Percentiles rank a stretch among this genome's conserved stretches.
phyloP scores from a whole-genome alignment of 306 rosid species.

The Crataegus laevigata region DNA sequence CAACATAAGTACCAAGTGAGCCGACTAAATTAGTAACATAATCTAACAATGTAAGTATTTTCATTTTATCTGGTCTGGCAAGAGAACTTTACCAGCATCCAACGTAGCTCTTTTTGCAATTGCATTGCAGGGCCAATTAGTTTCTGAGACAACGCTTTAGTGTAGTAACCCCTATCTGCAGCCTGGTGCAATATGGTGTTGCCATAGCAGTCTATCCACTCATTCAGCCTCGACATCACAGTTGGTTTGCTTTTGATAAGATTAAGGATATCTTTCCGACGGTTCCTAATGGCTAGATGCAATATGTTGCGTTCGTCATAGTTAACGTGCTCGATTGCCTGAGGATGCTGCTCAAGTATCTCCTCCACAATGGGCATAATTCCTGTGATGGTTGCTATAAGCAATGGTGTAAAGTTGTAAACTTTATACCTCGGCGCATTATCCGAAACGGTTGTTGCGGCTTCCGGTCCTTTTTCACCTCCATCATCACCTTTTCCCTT shows the following conservation, averaged over 20 bases:
- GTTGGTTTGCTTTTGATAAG: not conserved
- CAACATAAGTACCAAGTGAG: not conserved
- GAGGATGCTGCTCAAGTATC: conserved; percentile 5
- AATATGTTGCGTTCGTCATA: conserved; percentile 3
- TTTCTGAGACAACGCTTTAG: not conserved
- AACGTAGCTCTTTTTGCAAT: not conserved
- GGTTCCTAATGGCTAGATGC: conserved; percentile 10
- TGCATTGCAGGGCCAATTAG: not conserved
- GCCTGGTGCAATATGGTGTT: not conserved
- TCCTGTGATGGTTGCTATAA: conserved; percentile 3
- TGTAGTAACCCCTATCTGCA: not conserved
- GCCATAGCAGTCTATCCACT: not conserved
- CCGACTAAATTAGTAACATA: too few species aligned
- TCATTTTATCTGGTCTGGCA: not conserved
- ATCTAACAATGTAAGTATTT: not conserved
- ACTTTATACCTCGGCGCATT: not conserved
- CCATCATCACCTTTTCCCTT: too few species aligned
- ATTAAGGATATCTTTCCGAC: not conserved
- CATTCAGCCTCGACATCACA: not conserved
- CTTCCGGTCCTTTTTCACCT: not conserved
- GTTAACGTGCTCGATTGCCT: conserved; percentile 3
- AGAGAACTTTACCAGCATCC: not conserved
- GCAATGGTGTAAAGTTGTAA: not conserved
- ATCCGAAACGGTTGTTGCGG: too few species aligned
- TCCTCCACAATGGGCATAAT: conserved; percentile 9